phyloP scores from a whole-genome alignment of 495 filamentous ascomycete genomes.

The Collariella sp. region DNA sequence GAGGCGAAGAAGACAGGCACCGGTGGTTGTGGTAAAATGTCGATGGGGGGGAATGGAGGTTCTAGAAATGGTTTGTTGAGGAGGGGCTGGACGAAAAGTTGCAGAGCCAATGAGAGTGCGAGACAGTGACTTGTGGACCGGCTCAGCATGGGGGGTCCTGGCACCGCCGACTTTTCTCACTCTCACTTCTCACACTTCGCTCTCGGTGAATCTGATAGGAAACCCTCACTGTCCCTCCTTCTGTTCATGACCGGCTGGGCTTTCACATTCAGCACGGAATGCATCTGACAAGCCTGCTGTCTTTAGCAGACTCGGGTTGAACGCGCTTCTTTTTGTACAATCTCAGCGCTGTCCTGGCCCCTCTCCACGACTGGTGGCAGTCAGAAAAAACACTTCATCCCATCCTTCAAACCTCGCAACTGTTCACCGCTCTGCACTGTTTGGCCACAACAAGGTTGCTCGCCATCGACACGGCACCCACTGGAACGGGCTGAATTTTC shows the following conservation, averaged over 20 bases:
- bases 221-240: background rate
- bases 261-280: background rate
- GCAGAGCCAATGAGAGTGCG: slow-evolving; percentile 3
- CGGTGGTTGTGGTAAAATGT: slow-evolving; percentile 11
- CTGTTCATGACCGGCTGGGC: background rate
- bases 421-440: slow-evolving; percentile 3
- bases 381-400: too few relatives aligned
- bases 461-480: slow-evolving; percentile 9
- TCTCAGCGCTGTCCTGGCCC: background rate
- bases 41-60: slow-evolving; percentile 6
- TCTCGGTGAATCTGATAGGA: background rate
- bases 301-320: too few relatives aligned
- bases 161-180: background rate
- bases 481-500: slow-evolving; percentile 6
- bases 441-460: background rate
- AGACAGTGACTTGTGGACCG: slow-evolving; percentile 14
- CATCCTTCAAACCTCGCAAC: background rate
- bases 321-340: too few relatives aligned
- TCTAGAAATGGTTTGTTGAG: slow-evolving; percentile 27
- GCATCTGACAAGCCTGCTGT: slow-evolving; percentile 2
- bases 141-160: slow-evolving; percentile 4
- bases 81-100: slow-evolving; percentile 28
- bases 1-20: background rate
- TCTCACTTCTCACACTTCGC: background rate
- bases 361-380: background rate